A percentile compares a stretch with the other conserved stretches of the same genome.
phyloP scores from a whole-genome alignment of 2,329 filamentous ascomycete genomes.

The Sarocladium strictum region DNA sequence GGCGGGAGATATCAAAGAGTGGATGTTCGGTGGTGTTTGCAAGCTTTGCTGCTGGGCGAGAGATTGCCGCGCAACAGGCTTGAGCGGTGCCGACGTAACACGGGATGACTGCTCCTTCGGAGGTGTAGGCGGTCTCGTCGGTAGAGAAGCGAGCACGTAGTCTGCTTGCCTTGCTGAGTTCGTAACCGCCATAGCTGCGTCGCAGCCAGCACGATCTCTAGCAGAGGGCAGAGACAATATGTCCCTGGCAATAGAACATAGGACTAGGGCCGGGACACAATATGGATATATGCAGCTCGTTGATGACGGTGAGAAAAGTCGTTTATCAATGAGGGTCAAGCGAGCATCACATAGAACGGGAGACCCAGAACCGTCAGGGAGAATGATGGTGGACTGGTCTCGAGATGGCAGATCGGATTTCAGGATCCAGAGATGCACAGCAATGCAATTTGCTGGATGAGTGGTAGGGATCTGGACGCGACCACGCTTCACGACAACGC shows the following conservation, averaged over 20 bases:
- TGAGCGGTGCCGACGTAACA: constrained; percentile 12
- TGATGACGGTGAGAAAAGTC: no score
- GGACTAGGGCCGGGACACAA: background rate
- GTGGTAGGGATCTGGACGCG: background rate
- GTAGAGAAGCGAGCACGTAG: constrained; percentile 41
- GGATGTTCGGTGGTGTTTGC: constrained; percentile 47
- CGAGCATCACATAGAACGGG: no score
- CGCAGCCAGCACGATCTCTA: constrained; percentile 34
- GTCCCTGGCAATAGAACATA: background rate
- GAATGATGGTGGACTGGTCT: background rate
- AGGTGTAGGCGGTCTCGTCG: constrained; percentile 60
- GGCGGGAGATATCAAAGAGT: constrained; percentile 37
- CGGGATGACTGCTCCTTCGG: constrained; percentile 43
- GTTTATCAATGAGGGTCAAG: no score
- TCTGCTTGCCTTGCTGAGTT: constrained; percentile 27
- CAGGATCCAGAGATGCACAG: background rate
- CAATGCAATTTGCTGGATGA: constrained; percentile 1
- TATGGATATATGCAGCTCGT: background rate
- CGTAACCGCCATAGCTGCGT: constrained; percentile 34
- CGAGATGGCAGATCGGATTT: background rate
- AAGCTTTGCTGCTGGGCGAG: constrained; percentile 25
- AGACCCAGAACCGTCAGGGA: background rate
- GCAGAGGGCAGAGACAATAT: constrained; percentile 3
- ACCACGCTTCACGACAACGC: background rate
- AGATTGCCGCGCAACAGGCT: constrained; percentile 24